Evolutionary conservation across 108 stramenopile species (phyloP).

Genomic region (Cylindrotheca closterium): DNA sequence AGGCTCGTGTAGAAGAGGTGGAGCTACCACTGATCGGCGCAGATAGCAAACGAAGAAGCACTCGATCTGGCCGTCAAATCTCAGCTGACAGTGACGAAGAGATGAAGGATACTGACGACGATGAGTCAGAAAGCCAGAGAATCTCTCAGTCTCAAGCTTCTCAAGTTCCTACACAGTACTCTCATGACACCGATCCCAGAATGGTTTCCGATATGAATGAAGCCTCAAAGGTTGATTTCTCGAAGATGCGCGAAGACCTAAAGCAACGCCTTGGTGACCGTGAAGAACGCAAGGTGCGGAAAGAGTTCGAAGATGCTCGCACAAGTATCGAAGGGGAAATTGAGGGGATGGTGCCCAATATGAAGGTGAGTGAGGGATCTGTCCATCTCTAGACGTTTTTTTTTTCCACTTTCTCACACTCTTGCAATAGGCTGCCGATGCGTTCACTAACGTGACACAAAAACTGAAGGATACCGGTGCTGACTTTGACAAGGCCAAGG

Average conservation of each 20-base stretch:
- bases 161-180: conserved; percentile 51
- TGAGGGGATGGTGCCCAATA: conserved; percentile 93
- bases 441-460: conserved; percentile 75
- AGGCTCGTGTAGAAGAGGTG: conserved; percentile 89
- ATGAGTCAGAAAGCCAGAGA: conserved; percentile 38
- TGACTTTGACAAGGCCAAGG: conserved; percentile 79
- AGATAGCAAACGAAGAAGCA: conserved; percentile 24
- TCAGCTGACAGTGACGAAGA: conserved; percentile 34
- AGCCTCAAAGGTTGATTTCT: conserved; percentile 81
- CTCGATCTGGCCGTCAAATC: conserved; percentile 34
- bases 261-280: conserved; percentile 57
- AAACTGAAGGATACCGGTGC: conserved; percentile 71
- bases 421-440: conserved; percentile 65
- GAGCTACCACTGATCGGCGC: conserved; percentile 61
- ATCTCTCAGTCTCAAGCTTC: conserved; percentile 9
- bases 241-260: conserved; percentile 56
- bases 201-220: conserved; percentile 78
- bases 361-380: conserved; percentile 85
- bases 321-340: conserved; percentile 73
- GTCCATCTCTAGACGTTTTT: conserved; percentile 5
- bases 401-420: neutral
- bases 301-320: conserved; percentile 78
- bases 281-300: conserved; percentile 72
- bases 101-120: conserved; percentile 45
- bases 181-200: conserved; percentile 67